Conservation (phyloP, 1,284 basidiomycete genomes). For the Apiotrichum domesticum region DNA sequence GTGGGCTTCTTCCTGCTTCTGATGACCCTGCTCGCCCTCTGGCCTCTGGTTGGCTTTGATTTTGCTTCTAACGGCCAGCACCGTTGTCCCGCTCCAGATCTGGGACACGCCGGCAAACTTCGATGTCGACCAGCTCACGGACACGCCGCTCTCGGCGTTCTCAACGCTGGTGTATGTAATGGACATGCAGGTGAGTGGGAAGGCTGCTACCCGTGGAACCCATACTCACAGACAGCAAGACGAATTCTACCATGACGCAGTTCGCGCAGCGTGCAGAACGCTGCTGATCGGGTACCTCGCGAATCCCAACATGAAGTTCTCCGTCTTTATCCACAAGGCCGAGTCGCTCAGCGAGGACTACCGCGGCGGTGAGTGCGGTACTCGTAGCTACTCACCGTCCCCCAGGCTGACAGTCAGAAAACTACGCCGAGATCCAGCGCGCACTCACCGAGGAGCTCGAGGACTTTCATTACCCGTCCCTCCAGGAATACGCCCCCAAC, state of each 20-base stretch:
- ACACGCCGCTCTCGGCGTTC: conserved; percentile 65
- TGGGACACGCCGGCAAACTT: conserved; percentile 91
- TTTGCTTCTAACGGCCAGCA: conserved; percentile 51
- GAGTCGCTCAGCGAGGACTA: conserved; percentile 90
- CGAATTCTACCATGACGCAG: conserved; percentile 57
- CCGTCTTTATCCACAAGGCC: conserved; percentile 95
- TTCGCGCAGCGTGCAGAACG: conserved; percentile 70
- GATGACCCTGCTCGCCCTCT: background rate
- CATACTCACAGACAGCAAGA: conserved; percentile 30
- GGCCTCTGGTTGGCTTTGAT: background rate
- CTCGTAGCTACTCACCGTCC: background rate
- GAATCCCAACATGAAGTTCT: conserved; percentile 73
- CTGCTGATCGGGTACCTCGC: conserved; percentile 66
- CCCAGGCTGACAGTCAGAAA: conserved; percentile 54
- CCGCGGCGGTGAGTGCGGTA: conserved; percentile 64
- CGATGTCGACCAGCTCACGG: conserved; percentile 62
- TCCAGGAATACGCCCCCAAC: conserved; percentile 22
- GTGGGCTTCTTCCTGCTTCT: background rate
- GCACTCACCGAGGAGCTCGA: conserved; percentile 73
- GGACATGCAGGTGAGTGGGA: conserved; percentile 72
- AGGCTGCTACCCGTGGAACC: conserved; percentile 37
- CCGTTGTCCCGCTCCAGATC: conserved; percentile 84
- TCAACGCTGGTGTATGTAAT: conserved; percentile 88
- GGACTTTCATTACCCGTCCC: conserved; percentile 54
- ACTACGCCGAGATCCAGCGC: conserved; percentile 78